A percentile compares a stretch with the other conserved stretches of the same genome.
Conservation (phyloP, 2,329 filamentous ascomycete species). For the Sporothrix schenckii region DNA sequence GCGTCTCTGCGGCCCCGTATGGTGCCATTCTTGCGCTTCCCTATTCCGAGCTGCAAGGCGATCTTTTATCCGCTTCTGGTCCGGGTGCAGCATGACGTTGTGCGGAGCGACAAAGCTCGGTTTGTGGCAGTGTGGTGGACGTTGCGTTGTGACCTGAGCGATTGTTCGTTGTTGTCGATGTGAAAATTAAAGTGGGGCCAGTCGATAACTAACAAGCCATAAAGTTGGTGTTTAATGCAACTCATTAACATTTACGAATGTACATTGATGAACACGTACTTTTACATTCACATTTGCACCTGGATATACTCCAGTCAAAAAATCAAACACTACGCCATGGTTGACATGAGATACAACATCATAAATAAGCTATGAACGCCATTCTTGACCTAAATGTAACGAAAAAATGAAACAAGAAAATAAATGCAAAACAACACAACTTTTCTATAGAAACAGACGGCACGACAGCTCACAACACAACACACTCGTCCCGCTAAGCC, state of each 20-base stretch:
- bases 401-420: background rate
- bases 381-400: conserved; percentile 22
- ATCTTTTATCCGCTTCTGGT: background rate
- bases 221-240: background rate
- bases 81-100: conserved; percentile 2
- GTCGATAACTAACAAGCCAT: background rate
- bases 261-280: background rate
- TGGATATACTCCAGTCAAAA: no score
- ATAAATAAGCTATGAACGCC: conserved; percentile 23
- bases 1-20: no score
- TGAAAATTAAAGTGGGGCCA: conserved; percentile 30
- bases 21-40: background rate
- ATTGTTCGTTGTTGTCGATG: background rate
- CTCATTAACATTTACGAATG: background rate
- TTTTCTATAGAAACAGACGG: conserved; percentile 23
- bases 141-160: background rate
- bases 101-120: background rate
- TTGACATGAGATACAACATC: background rate
- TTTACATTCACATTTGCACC: background rate
- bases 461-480: no score
- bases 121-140: background rate
- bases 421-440: conserved; percentile 15
- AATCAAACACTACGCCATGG: background rate
- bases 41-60: background rate
- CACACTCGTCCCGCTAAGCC: conserved; percentile 33